phyloP scores from a whole-genome alignment of 1,284 basidiomycete genomes.

The Microstroma glucosiphilum region DNA sequence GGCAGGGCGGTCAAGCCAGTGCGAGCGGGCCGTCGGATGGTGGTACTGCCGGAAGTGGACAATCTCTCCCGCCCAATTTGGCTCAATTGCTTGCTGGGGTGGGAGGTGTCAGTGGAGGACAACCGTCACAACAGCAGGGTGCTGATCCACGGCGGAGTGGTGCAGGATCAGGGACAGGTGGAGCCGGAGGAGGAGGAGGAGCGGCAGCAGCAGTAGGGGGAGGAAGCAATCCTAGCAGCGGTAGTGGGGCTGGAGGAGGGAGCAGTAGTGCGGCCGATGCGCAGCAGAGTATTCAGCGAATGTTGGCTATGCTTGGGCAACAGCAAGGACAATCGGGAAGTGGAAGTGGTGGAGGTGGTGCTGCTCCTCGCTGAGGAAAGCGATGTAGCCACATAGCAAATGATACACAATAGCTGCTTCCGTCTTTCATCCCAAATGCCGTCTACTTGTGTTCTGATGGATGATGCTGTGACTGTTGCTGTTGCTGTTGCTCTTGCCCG shows the following conservation, averaged over 20 bases:
- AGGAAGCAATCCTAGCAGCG: background rate
- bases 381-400: too few relatives aligned
- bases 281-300: constrained; percentile 1
- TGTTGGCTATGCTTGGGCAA: background rate
- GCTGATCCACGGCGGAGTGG: background rate
- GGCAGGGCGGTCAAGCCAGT: too few relatives aligned
- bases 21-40: too few relatives aligned
- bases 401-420: too few relatives aligned
- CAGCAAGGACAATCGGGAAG: too few relatives aligned
- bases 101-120: background rate
- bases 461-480: too few relatives aligned
- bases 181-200: background rate
- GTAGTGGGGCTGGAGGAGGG: too few relatives aligned
- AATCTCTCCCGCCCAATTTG: background rate
- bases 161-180: background rate
- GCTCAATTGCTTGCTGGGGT: background rate
- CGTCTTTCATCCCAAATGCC: too few relatives aligned
- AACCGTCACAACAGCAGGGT: background rate
- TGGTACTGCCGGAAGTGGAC: background rate
- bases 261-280: background rate
- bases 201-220: background rate
- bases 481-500: too few relatives aligned
- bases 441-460: too few relatives aligned
- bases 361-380: too few relatives aligned
- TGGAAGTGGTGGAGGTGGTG: too few relatives aligned